Percentiles rank a stretch among this genome's conserved stretches.
phyloP scores from a whole-genome alignment of 1,284 basidiomycete species.

The Boletus smithii region DNA sequence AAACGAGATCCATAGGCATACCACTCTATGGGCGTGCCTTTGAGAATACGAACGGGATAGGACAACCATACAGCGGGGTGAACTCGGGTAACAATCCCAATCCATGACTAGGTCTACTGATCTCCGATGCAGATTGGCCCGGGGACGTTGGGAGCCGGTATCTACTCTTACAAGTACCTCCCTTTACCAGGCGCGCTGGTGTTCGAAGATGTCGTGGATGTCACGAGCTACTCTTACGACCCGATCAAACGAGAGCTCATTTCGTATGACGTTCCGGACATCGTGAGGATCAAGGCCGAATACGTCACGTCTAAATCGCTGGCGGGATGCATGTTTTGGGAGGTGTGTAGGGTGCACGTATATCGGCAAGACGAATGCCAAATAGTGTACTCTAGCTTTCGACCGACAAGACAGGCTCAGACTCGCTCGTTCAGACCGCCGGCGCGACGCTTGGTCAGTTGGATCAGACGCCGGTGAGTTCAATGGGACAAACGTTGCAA shows the following conservation, averaged over 20 bases:
- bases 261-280: slow-evolving; percentile 78
- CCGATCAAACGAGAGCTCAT: slow-evolving; percentile 59
- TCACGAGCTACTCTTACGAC: slow-evolving; percentile 81
- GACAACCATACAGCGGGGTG: slow-evolving; percentile 69
- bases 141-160: slow-evolving; percentile 40
- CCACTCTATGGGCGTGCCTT: slow-evolving; percentile 87
- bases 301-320: slow-evolving; percentile 67
- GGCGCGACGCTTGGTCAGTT: slow-evolving; percentile 48
- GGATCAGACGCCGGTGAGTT: slow-evolving; percentile 49
- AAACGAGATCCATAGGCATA: slow-evolving; percentile 48
- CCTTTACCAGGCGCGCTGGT: slow-evolving; percentile 66
- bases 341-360: slow-evolving; percentile 39
- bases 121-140: slow-evolving; percentile 60
- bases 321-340: slow-evolving; percentile 83
- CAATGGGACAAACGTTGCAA: too few relatives aligned
- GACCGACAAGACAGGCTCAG: slow-evolving; percentile 55
- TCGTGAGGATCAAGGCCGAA: slow-evolving; percentile 70
- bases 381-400: slow-evolving; percentile 57
- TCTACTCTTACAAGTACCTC: slow-evolving; percentile 72
- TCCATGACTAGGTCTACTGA: slow-evolving; percentile 1
- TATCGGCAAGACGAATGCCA: too few relatives aligned
- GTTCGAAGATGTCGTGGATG: slow-evolving; percentile 67
- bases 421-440: slow-evolving; percentile 55
- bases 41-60: slow-evolving; percentile 73
- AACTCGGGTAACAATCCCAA: slow-evolving; percentile 16